Evolutionary conservation across 2,329 filamentous ascomycete genomes (phyloP).

Genomic region (Huntiella omanensis): DNA sequence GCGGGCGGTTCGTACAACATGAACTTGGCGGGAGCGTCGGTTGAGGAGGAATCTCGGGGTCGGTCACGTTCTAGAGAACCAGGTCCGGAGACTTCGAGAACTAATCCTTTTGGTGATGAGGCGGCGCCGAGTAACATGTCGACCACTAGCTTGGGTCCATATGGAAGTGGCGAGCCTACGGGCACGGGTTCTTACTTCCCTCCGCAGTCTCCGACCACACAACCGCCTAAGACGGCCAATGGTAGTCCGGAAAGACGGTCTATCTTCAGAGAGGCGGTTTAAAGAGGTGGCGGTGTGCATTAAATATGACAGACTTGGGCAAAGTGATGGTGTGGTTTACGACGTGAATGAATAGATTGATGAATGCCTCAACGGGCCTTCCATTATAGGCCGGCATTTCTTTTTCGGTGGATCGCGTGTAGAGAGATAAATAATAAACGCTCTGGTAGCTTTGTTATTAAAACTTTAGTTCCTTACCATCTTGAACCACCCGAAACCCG

Average conservation of each 20-base stretch:
- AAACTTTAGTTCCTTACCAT: too few species aligned
- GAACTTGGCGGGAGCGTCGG: slow-evolving; percentile 25
- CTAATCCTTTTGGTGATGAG: slow-evolving; percentile 56
- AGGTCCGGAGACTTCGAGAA: slow-evolving; percentile 17
- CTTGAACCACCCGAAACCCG: too few species aligned
- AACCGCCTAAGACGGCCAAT: slow-evolving; percentile 18
- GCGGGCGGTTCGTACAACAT: slow-evolving; percentile 27
- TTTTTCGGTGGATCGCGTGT: not conserved
- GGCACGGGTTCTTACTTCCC: not conserved
- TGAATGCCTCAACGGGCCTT: not conserved
- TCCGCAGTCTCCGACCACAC: slow-evolving; percentile 16
- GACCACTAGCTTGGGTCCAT: slow-evolving; percentile 53
- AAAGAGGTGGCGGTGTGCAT: slow-evolving; percentile 9
- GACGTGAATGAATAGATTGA: not conserved
- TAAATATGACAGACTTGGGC: too few species aligned
- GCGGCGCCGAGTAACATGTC: slow-evolving; percentile 41
- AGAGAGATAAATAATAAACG: too few species aligned
- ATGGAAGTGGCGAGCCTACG: slow-evolving; percentile 15
- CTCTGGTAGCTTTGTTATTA: too few species aligned
- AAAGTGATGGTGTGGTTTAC: too few species aligned
- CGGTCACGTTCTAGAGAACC: slow-evolving; percentile 25
- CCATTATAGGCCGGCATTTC: not conserved
- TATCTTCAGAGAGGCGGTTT: slow-evolving; percentile 53
- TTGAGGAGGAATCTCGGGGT: slow-evolving; percentile 16
- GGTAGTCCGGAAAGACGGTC: slow-evolving; percentile 51